Conservation (phyloP, 306 rosid genomes). For the Trifolium pratense region DNA sequence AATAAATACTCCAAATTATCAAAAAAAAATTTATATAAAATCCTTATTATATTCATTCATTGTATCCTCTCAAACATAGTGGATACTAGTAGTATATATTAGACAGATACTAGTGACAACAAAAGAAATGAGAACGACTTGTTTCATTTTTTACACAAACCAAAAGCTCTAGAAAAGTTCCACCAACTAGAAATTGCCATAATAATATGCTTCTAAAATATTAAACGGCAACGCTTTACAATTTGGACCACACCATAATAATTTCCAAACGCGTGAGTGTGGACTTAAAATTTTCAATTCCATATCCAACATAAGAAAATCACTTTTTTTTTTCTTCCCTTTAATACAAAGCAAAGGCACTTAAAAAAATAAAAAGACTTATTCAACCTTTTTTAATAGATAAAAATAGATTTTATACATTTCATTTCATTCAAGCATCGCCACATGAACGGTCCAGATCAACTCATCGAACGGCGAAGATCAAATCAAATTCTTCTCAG, state of each 20-base stretch:
- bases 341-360: slow-evolving; percentile 41
- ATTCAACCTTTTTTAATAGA: slow-evolving; percentile 40
- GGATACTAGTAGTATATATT: too few species aligned
- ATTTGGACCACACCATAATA: slow-evolving; percentile 12
- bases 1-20: too few species aligned
- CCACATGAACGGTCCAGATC: slow-evolving; percentile 28
- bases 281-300: slow-evolving; percentile 22
- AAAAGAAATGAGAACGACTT: neutral
- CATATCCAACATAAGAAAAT: slow-evolving; percentile 8
- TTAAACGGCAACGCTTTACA: slow-evolving; percentile 30
- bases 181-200: slow-evolving; percentile 27
- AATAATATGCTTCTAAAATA: neutral
- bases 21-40: too few species aligned
- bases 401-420: slow-evolving; percentile 28
- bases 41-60: neutral
- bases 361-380: slow-evolving; percentile 32
- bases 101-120: too few species aligned
- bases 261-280: slow-evolving; percentile 9
- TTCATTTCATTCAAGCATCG: slow-evolving; percentile 28
- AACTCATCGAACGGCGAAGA: slow-evolving; percentile 33
- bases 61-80: neutral
- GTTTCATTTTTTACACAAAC: slow-evolving; percentile 5
- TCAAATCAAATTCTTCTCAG: slow-evolving; percentile 78
- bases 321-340: neutral
- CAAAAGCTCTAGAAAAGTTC: neutral